These are phyloP conservation scores for Mycena venus DNA, from an alignment of 768 basidiomycete species.

Conservation along the genomic window DNA sequence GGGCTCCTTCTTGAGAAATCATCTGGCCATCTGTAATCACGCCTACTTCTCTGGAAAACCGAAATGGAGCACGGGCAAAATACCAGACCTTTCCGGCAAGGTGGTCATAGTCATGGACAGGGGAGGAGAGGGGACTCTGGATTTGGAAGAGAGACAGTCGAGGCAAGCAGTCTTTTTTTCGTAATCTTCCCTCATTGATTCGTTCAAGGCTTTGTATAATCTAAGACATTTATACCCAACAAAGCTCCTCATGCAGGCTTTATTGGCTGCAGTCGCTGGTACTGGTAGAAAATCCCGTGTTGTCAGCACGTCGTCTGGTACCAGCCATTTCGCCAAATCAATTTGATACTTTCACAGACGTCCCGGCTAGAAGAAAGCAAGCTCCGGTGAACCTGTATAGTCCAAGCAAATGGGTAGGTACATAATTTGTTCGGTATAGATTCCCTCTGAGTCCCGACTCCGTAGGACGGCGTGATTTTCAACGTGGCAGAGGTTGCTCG, in stretches of 20 bases:
- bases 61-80: neutral
- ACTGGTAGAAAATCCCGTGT: slow-evolving; percentile 45
- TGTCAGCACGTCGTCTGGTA: slow-evolving; percentile 43
- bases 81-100: neutral
- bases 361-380: neutral
- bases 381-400: neutral
- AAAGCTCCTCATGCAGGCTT: slow-evolving; percentile 37
- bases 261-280: slow-evolving; percentile 40
- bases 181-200: neutral
- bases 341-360: slow-evolving; percentile 40
- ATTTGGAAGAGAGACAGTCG: neutral
- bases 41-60: neutral
- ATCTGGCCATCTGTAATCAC: neutral
- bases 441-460: neutral
- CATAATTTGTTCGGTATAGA: neutral
- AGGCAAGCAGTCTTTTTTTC: neutral
- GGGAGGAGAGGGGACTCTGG: neutral
- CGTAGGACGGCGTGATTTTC: neutral
- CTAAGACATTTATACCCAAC: slow-evolving; percentile 39
- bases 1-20: neutral
- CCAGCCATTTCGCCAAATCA: slow-evolving; percentile 29
- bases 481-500: neutral
- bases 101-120: neutral
- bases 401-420: slow-evolving; percentile 7
- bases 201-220: neutral